Percentiles rank a stretch among this genome's conserved stretches.
Conservation (phyloP, 2,329 filamentous ascomycete genomes). For the Diaporthe batatas region DNA sequence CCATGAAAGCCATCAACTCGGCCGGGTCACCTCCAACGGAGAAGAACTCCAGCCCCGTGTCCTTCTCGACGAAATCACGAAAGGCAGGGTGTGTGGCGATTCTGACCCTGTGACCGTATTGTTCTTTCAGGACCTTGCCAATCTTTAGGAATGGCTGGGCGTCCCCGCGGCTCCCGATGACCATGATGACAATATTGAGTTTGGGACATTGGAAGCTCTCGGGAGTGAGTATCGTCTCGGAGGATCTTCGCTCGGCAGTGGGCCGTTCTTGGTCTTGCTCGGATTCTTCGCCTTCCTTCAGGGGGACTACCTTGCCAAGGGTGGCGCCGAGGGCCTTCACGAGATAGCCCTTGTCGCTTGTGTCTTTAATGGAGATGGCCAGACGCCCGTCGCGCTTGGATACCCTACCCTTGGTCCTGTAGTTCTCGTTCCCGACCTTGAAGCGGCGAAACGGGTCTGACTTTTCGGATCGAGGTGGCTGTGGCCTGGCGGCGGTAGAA, state of each 20-base stretch:
- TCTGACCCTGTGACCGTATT: constrained; percentile 80
- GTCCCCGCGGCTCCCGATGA: constrained; percentile 84
- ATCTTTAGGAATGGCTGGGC: constrained; percentile 85
- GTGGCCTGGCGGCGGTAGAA: background rate
- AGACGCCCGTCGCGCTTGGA: constrained; percentile 78
- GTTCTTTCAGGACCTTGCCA: constrained; percentile 77
- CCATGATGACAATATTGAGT: constrained; percentile 86
- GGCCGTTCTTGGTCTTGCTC: constrained; percentile 37
- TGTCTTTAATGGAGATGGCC: constrained; percentile 80
- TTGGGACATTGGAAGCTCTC: constrained; percentile 56
- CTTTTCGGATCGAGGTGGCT: constrained; percentile 22
- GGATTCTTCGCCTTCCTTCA: constrained; percentile 50
- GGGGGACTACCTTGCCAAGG: constrained; percentile 67
- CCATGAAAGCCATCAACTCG: constrained; percentile 90
- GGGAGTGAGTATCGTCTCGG: constrained; percentile 47
- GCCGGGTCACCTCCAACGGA: constrained; percentile 83
- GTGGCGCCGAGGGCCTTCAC: constrained; percentile 79
- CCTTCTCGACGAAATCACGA: constrained; percentile 79
- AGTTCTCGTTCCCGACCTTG: constrained; percentile 73
- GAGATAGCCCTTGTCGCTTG: constrained; percentile 76
- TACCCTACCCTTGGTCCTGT: constrained; percentile 73
- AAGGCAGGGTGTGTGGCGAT: constrained; percentile 86
- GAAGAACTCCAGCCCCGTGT: constrained; percentile 83
- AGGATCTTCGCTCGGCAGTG: constrained; percentile 42
- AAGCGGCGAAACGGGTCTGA: constrained; percentile 64